Conservation (phyloP, 805 yeast species). For the Isabelozyma gotoi region DNA sequence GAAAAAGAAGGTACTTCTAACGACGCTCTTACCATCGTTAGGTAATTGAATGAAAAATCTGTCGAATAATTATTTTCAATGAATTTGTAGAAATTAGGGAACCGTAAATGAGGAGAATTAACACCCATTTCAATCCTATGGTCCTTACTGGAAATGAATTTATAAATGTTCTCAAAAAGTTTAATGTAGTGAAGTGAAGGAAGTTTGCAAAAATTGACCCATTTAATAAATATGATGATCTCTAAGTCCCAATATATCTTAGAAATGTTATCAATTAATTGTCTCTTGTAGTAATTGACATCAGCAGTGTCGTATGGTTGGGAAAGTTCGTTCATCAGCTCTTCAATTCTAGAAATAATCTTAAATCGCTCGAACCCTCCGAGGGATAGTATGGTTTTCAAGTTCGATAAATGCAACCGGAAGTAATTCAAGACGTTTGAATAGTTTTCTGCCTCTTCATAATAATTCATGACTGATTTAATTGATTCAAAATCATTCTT, state of each 20-base stretch:
- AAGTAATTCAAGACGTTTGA: background rate
- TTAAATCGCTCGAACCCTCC: background rate
- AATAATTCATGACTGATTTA: background rate
- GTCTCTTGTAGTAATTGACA: conserved; percentile 1
- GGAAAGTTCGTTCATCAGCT: background rate
- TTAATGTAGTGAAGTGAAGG: conserved; percentile 6
- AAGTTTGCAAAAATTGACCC: conserved; percentile 16
- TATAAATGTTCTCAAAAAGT: conserved; percentile 18
- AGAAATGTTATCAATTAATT: background rate
- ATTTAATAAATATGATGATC: conserved; percentile 8
- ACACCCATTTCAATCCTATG: conserved; percentile 17
- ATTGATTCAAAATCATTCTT: background rate
- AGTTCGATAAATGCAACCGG: background rate
- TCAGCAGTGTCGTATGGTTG: background rate
- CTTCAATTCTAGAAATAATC: background rate
- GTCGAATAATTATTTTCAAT: conserved; percentile 5
- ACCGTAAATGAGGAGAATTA: conserved; percentile 21
- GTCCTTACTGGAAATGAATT: conserved; percentile 7
- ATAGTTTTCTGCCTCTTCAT: background rate
- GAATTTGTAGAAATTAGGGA: conserved; percentile 22
- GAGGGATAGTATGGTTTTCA: background rate
- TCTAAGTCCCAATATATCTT: conserved; percentile 9
- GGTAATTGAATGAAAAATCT: conserved; percentile 3
- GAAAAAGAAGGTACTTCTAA: conserved; percentile 6
- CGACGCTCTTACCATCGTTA: conserved; percentile 7